Evolutionary conservation across 352 stramenopile genomes (phyloP).

Genomic region (Pythium sukuiense): DNA sequence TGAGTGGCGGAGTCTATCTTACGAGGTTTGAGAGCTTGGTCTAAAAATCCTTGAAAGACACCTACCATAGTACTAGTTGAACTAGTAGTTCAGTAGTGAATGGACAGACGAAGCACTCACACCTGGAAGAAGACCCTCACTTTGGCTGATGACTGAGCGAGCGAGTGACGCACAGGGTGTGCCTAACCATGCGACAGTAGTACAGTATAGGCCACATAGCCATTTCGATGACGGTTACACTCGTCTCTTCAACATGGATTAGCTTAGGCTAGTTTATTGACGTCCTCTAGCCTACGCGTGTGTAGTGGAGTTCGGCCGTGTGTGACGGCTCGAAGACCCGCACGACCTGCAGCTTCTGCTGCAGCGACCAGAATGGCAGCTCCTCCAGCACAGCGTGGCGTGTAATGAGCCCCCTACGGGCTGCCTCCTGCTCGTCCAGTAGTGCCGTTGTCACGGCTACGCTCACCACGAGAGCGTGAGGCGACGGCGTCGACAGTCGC

Average conservation of each 20-base stretch:
- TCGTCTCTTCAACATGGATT: neutral
- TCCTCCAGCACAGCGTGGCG: slow-evolving; percentile 6
- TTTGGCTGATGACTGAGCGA: neutral
- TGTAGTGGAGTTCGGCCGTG: slow-evolving; percentile 3
- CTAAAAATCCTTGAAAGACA: too few relatives aligned
- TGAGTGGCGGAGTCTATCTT: too few relatives aligned
- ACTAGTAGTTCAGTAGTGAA: too few relatives aligned
- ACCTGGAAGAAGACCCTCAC: too few relatives aligned
- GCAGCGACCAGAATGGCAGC: slow-evolving; percentile 9
- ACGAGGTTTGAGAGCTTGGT: too few relatives aligned
- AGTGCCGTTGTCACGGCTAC: slow-evolving; percentile 8
- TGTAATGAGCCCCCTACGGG: neutral
- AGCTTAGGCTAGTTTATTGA: neutral
- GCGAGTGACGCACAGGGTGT: neutral
- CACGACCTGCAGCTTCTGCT: slow-evolving; percentile 12
- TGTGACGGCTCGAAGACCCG: slow-evolving; percentile 10
- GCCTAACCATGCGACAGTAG: neutral
- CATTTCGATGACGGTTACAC: slow-evolving; percentile 1
- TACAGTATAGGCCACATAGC: neutral
- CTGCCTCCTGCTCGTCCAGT: neutral
- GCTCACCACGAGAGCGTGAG: slow-evolving; percentile 3
- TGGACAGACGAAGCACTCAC: too few relatives aligned
- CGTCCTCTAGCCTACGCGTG: neutral
- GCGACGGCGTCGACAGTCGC: neutral
- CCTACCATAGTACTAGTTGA: too few relatives aligned